Evolutionary conservation across 805 yeast species (phyloP), one percentile per base, ranked within the genome.

Genomic region (Myxozyma neotropica): DNA sequence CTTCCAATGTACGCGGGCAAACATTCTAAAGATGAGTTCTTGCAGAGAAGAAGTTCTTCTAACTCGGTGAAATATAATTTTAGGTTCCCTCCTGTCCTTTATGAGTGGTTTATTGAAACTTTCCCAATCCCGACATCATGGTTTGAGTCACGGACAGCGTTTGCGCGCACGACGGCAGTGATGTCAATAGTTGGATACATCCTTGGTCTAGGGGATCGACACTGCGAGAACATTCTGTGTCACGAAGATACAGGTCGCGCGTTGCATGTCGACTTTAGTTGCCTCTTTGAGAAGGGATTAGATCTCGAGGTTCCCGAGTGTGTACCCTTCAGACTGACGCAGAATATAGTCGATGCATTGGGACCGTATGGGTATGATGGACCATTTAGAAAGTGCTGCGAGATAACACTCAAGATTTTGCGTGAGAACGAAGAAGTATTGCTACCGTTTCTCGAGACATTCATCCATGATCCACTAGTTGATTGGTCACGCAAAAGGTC

Each of bases 161-260:
- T 82, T 70, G 84, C 89, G 0, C 78, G 96, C 55, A 84, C 96
- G 0, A 78, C 88, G 27, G 97, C 97, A 0, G 98, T 93, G 0
- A 94, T 95, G 99, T 91, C 97, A 0, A 90, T 94, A 78, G 96
- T 93, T 4, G 99, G 99, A 0, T 89, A 89, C 71, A 83, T 94
- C 47, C 78, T 94, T 27, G 99, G 99, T 7, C 79, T 94, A 51
- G 99, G 99, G 24, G 99, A 94, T 73, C 80, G 99, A 40, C 99
- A 94, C 71, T 88, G 96, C 67, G 99, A 94, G 70, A 94, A 94
- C 69, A 83, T 94, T 21, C 74, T 94, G 55, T 76, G 93, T 39
- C 81, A 85, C 67, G 86, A 86, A 61, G 81, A 79, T 43, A 81
- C 85, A 2, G 99, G 99, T 0, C 84, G 83, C 7, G 83, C 90